phyloP scores from a whole-genome alignment of 306 rosid genomes.

The Lotus japonicus region DNA sequence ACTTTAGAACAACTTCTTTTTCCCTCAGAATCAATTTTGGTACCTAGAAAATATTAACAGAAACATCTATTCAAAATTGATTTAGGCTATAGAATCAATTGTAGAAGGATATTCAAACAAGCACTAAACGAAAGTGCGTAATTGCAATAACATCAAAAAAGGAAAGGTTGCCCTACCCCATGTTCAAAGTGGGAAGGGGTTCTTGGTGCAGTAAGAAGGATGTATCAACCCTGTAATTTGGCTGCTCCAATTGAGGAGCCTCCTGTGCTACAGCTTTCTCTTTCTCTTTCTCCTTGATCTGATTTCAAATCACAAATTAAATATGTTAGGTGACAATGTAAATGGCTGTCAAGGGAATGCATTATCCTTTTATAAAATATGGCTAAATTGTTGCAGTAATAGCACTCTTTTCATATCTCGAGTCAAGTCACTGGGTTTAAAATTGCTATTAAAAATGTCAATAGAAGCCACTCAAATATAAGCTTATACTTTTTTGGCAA shows the following conservation, averaged over 20 bases:
- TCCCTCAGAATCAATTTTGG: too few species aligned
- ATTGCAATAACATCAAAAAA: background rate
- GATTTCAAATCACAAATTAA: background rate
- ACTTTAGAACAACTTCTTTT: too few species aligned
- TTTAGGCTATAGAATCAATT: too few species aligned
- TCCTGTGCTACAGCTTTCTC: conserved; percentile 38
- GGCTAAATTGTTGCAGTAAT: background rate
- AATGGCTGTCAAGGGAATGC: too few species aligned
- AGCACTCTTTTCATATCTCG: too few species aligned
- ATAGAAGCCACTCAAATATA: too few species aligned
- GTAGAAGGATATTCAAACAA: too few species aligned
- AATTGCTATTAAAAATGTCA: too few species aligned
- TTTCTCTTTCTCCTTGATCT: conserved; percentile 84
- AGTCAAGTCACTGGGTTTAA: too few species aligned
- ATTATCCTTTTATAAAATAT: background rate
- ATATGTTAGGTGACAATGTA: background rate
- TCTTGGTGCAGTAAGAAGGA: conserved; percentile 32
- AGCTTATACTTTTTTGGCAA: too few species aligned
- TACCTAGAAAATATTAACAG: too few species aligned
- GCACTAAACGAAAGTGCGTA: background rate
- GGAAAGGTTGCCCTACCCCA: conserved; percentile 41
- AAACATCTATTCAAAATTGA: too few species aligned
- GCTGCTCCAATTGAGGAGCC: conserved; percentile 52
- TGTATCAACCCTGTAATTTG: conserved; percentile 37
- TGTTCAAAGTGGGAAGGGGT: conserved; percentile 53